These are phyloP conservation scores for Phytophthora podocarpi DNA, from an alignment of 352 stramenopile genomes.

Conservation along the genomic window DNA sequence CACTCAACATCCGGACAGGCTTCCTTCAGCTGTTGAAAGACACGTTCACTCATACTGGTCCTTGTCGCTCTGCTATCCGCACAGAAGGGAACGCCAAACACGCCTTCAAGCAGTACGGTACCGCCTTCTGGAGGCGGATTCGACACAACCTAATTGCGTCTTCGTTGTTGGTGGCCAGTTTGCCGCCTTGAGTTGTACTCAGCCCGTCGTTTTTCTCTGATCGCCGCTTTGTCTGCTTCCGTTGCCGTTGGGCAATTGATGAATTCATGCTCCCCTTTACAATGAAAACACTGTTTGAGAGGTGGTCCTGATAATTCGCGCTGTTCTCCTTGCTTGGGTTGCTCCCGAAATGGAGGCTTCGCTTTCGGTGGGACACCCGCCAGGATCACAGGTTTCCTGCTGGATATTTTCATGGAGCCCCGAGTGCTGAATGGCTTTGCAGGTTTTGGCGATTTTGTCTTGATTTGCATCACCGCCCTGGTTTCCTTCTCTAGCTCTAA, in stretches of 20 bases:
- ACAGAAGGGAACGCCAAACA: background rate
- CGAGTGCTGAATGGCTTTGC: background rate
- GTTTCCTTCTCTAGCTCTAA: slow-evolving; percentile 5
- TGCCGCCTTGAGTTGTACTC: slow-evolving; percentile 2
- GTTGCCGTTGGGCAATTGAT: slow-evolving; percentile 6
- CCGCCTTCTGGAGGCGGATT: slow-evolving; percentile 4
- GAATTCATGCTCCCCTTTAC: slow-evolving; percentile 7
- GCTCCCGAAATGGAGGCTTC: too few relatives aligned
- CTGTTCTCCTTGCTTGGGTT: background rate
- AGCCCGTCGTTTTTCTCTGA: slow-evolving; percentile 3
- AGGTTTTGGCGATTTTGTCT: background rate
- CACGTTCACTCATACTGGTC: slow-evolving; percentile 9
- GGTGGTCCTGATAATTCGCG: background rate
- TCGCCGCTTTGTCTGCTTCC: slow-evolving; percentile 15
- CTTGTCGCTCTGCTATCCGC: slow-evolving; percentile 2
- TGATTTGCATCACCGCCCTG: background rate
- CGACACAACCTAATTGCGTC: background rate
- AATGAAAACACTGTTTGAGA: slow-evolving; percentile 8
- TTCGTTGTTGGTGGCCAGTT: background rate
- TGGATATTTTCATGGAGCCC: background rate
- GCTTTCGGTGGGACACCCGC: background rate
- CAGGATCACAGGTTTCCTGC: background rate
- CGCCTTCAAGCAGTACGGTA: slow-evolving; percentile 4
- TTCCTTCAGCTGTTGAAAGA: background rate
- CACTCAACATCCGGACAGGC: background rate